These are phyloP conservation scores for Tephrocybe sp. DNA, from an alignment of 768 basidiomycete genomes.

Conservation along the genomic window DNA sequence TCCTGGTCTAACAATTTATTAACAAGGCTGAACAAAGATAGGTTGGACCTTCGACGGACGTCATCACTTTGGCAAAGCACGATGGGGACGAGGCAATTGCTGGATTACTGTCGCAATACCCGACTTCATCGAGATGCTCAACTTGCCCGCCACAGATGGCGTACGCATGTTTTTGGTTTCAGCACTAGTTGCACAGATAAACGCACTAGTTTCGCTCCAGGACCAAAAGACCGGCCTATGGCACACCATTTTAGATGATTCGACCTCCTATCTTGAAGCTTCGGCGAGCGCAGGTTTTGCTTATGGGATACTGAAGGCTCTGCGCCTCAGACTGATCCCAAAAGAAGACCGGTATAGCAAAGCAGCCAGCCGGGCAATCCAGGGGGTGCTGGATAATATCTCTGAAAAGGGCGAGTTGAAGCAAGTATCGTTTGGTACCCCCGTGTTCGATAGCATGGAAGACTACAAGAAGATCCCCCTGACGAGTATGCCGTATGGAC, in stretches of 20 bases:
- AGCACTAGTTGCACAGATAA: slow-evolving; percentile 43
- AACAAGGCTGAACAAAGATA: slow-evolving; percentile 12
- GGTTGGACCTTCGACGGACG: slow-evolving; percentile 47
- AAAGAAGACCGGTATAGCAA: slow-evolving; percentile 38
- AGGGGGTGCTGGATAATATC: slow-evolving; percentile 43
- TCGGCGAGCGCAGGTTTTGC: slow-evolving; percentile 50
- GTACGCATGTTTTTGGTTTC: slow-evolving; percentile 40
- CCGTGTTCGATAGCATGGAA: slow-evolving; percentile 46
- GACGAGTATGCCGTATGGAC: slow-evolving; percentile 60
- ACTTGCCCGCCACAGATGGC: slow-evolving; percentile 39
- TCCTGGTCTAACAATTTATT: not conserved
- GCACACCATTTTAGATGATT: slow-evolving; percentile 56
- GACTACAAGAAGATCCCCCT: slow-evolving; percentile 51
- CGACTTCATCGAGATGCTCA: slow-evolving; percentile 48
- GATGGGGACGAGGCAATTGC: slow-evolving; percentile 58
- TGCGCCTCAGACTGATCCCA: slow-evolving; percentile 42
- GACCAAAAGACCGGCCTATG: slow-evolving; percentile 47
- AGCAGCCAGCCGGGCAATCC: slow-evolving; percentile 38
- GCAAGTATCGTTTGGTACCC: slow-evolving; percentile 53
- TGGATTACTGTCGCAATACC: slow-evolving; percentile 50
- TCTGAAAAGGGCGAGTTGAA: slow-evolving; percentile 44
- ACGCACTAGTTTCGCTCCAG: slow-evolving; percentile 46
- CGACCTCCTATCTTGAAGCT: slow-evolving; percentile 49
- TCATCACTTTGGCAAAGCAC: slow-evolving; percentile 45
- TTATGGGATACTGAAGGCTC: slow-evolving; percentile 44